Base-by-base conservation (phyloP, 176 grass and related monocot species). In the Rhynchospora tenuis region DNA sequence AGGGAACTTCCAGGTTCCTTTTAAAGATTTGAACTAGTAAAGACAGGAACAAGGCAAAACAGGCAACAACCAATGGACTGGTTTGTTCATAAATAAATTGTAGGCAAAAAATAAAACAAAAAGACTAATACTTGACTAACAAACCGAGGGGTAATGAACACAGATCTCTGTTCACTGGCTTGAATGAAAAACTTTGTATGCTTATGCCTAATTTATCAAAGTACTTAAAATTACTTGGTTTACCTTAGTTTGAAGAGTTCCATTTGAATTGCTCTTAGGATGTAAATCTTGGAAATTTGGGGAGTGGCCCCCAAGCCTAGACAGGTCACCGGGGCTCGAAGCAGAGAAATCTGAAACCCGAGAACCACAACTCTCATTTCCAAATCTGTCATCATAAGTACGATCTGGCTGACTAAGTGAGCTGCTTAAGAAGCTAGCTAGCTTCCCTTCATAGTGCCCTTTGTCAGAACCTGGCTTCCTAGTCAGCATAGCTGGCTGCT, bases 401-500 rank as follows among this genome's bases (percentile, higher is more conserved):
- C 86, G 88, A 59, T 93, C 87, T 86, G 73, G 90, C 47, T 91
- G 82, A 81, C 82, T 89, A 27, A 73, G 84, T 64, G 95, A 80
- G 84, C 71, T 85, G 86, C 86, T 90, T 78, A 81, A 27, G 83
- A 88, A 93, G 59, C 73, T 88, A 86, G 89, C 87, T 50, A 93
- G 84, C 79, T 98, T 98, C 33, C 89, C 90, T 43, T 93, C 84
- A 48, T 89, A 89, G 33, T 68, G 82, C 17, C 90, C 92, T 33
- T 81, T 79, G 81, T 98, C 92, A 88, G 95, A 98, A 73, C 92
- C 92, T 90, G 92, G 90, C 82, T 90, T 94, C 86, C 90, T 98
- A 88, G 81, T 93, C 50, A 98, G 67, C 77, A 84, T 82, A 23
- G 64, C 81, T 31, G 88, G 78, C 75, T 91, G 87, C 78, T 91